These are phyloP conservation scores for Flaveria ramosissima DNA, from an alignment of 129 eudicot genomes.

Conservation along the genomic window DNA sequence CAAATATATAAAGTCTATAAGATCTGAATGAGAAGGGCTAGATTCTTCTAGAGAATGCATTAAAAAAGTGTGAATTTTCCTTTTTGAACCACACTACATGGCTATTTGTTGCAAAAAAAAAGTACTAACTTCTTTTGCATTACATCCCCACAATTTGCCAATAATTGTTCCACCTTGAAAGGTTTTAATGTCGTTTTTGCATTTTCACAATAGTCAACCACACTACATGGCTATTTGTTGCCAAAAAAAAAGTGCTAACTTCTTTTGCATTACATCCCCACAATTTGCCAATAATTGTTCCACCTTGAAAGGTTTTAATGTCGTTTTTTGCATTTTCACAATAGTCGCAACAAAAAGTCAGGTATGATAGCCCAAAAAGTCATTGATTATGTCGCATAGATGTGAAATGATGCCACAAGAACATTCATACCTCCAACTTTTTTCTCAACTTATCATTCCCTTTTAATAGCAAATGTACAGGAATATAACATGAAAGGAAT, in stretches of 20 bases:
- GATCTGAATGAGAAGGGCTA: not conserved
- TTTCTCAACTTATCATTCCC: conserved; percentile 93
- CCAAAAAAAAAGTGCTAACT: not conserved
- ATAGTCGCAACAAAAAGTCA: not conserved
- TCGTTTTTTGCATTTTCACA: not conserved
- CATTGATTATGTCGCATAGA: not conserved
- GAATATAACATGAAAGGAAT: conserved; percentile 82
- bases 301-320: not conserved
- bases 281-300: not conserved
- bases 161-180: not conserved
- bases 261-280: not conserved
- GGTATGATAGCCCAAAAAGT: not conserved
- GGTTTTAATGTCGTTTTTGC: not conserved
- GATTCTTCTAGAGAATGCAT: not conserved
- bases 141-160: conserved; percentile 4
- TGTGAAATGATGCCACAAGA: conserved; percentile 3
- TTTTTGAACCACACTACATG: not conserved
- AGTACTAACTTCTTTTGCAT: not conserved
- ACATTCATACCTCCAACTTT: conserved; percentile 71
- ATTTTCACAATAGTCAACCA: not conserved
- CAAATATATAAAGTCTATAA: not conserved
- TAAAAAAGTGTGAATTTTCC: not conserved
- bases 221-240: not conserved
- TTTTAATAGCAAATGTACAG: conserved; percentile 85
- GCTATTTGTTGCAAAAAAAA: not conserved